Evolutionary conservation across 192 early-diverging fungal genomes (phyloP).

Genomic region (Chytriomyces sp.): DNA sequence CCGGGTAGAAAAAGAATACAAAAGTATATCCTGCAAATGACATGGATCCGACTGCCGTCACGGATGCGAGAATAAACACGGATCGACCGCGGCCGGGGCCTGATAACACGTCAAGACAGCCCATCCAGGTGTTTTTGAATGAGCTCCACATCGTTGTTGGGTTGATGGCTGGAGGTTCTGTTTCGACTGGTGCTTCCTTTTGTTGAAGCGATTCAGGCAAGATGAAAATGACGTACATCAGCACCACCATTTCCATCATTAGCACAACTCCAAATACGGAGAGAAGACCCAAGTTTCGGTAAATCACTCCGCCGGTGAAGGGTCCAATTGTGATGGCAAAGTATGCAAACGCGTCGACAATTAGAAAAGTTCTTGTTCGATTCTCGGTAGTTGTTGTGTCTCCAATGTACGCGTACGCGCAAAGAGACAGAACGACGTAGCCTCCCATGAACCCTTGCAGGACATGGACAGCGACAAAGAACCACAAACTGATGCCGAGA

Average conservation of each 20-base stretch:
- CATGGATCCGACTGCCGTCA: constrained; percentile 29
- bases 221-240: constrained; percentile 42
- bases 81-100: constrained; percentile 25
- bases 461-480: constrained; percentile 39
- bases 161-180: not conserved
- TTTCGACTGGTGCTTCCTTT: not conserved
- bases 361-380: constrained; percentile 40
- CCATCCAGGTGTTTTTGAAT: constrained; percentile 9
- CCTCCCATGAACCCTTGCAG: constrained; percentile 47
- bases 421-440: constrained; percentile 25
- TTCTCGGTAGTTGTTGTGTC: constrained; percentile 38
- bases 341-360: constrained; percentile 45
- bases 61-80: constrained; percentile 35
- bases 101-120: constrained; percentile 24
- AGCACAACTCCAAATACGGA: constrained; percentile 43
- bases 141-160: constrained; percentile 1
- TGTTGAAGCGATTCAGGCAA: constrained; percentile 48
- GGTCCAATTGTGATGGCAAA: constrained; percentile 47
- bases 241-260: constrained; percentile 32
- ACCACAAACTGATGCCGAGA: constrained; percentile 43
- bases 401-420: constrained; percentile 44
- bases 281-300: constrained; percentile 36
- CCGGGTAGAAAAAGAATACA: constrained; percentile 50
- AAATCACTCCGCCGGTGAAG: constrained; percentile 41
- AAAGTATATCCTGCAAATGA: constrained; percentile 23